Conservation (phyloP, 345 rosid genomes). For the Populus ilicifolia region DNA sequence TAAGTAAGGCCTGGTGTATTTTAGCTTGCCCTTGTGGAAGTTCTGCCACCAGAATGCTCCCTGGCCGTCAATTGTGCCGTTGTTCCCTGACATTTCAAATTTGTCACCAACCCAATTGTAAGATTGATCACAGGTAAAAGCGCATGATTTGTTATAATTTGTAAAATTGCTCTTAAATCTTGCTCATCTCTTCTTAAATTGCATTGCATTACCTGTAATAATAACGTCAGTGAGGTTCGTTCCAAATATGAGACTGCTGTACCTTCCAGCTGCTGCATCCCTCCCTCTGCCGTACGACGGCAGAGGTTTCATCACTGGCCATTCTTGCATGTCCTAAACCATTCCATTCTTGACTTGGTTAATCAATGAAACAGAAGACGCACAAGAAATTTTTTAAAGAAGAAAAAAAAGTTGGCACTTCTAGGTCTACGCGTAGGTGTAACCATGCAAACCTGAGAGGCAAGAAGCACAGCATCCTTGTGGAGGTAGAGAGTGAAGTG, state of each 20-base stretch:
- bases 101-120: background rate
- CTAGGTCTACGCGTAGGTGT: too few species aligned
- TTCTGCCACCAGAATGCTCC: slow-evolving; percentile 92
- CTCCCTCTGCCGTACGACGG: slow-evolving; percentile 96
- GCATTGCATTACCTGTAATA: slow-evolving; percentile 52
- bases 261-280: slow-evolving; percentile 84
- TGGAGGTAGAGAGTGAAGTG: slow-evolving; percentile 89
- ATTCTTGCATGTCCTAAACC: slow-evolving; percentile 54
- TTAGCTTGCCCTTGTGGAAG: slow-evolving; percentile 68
- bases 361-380: background rate
- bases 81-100: slow-evolving; percentile 46
- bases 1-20: slow-evolving; percentile 84
- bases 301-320: slow-evolving; percentile 63
- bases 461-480: slow-evolving; percentile 74
- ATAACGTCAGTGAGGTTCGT: slow-evolving; percentile 82
- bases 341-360: background rate
- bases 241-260: slow-evolving; percentile 71
- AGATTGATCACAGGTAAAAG: background rate
- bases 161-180: background rate
- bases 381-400: background rate
- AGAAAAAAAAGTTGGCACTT: background rate
- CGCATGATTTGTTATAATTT: background rate
- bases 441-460: slow-evolving; percentile 54
- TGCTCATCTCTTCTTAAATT: background rate
- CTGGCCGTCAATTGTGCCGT: slow-evolving; percentile 88